Base-by-base conservation (phyloP, 805 yeast species). In the Komagataella phaffii region DNA sequence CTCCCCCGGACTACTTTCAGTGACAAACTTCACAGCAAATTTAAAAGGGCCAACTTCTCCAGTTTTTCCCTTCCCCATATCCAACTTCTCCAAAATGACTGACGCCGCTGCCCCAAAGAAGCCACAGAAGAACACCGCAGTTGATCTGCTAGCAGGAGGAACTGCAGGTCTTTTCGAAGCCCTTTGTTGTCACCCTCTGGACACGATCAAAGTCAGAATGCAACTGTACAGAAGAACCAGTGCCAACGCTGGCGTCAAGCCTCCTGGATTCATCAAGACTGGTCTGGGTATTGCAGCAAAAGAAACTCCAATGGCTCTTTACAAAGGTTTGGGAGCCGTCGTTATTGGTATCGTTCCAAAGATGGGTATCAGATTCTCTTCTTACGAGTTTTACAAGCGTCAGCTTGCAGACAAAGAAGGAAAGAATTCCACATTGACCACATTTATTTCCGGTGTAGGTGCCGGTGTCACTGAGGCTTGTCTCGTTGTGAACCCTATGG, bases 381-480 rank as follows among this genome's bases (percentile, higher is more conserved):
- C 97, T 3, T 91, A 89, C 65, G 98, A 91, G 70, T 83, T 81
- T 62, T 88, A 85, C 73, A 83, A 95, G 69, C 74, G 81, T 10
- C 66, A 80, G 53, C 74, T 91, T 56, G 77, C 79, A 44, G 78
- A 80, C 53, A 65, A 68, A 49, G 74, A 74, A 50, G 85, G 88
- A 23, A 69, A 73, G 10, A 81, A 88, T 52, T 64, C 85, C 46
- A 85, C 96, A 4, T 77, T 79, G 49, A 77, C 80, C 59, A 87
- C 90, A 8, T 91, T 91, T 64, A 58, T 86, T 50, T 90, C 97
- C 47, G 99, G 99, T 70, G 93, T 91, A 23, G 90, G 96, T 67
- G 98, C 99, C 17, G 99, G 99, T 71, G 74, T 88, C 64, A 88
- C 96, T 49, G 99, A 91, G 70, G 96, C 98, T 1, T 90, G 93